Conservation (phyloP, 768 basidiomycete genomes). For the Boletellus sp. region DNA sequence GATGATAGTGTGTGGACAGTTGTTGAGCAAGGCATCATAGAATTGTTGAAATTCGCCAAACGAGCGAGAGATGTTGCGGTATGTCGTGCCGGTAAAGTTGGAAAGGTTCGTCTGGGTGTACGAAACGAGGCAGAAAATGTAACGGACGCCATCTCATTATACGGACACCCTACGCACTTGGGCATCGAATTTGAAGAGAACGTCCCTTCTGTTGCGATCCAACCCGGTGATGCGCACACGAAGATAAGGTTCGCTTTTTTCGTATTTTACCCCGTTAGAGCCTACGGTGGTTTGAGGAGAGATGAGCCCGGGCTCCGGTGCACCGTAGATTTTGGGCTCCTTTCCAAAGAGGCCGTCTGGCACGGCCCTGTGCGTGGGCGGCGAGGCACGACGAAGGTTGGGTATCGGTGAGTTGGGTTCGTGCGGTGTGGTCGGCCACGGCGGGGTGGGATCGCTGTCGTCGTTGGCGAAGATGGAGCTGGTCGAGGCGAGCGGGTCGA, state of each 20-base stretch:
- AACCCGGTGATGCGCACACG: conserved; percentile 85
- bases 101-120: conserved; percentile 79
- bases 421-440: conserved; percentile 84
- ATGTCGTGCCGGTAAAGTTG: conserved; percentile 84
- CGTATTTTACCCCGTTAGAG: conserved; percentile 67
- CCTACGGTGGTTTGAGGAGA: conserved; percentile 65
- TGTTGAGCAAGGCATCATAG: conserved; percentile 84
- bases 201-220: conserved; percentile 93
- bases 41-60: conserved; percentile 94
- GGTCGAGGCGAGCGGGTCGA: conserved; percentile 67
- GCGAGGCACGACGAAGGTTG: conserved; percentile 59
- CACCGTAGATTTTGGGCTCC: conserved; percentile 84
- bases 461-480: conserved; percentile 52
- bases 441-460: conserved; percentile 43
- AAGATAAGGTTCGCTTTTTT: conserved; percentile 80
- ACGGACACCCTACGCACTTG: conserved; percentile 51
- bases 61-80: conserved; percentile 92
- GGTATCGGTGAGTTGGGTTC: conserved; percentile 67
- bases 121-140: conserved; percentile 1
- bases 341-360: conserved; percentile 64
- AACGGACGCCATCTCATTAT: not conserved
- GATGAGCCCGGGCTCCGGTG: conserved; percentile 78
- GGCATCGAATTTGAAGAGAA: conserved; percentile 91
- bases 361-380: conserved; percentile 52
- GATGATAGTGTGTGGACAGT: conserved; percentile 93